Evolutionary conservation across 2,329 filamentous ascomycete genomes (phyloP).

Genomic region (Mycosphaerelloides madeirae): DNA sequence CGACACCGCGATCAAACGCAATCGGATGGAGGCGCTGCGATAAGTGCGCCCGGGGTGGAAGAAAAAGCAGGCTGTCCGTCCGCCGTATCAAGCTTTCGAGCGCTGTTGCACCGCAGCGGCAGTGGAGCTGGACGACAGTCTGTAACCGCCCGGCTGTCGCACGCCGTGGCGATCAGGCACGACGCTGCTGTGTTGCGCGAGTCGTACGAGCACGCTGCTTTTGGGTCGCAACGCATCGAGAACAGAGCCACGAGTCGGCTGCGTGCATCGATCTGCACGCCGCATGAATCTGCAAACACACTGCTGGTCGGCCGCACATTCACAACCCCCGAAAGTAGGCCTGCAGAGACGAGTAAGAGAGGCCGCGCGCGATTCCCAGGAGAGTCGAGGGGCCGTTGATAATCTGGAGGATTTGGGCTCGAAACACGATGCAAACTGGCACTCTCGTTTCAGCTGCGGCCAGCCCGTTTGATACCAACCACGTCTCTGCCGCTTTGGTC

Average conservation of each 20-base stretch:
- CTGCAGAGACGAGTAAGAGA: slow-evolving; percentile 3
- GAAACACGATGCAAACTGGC: slow-evolving; percentile 10
- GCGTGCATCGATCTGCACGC: slow-evolving; percentile 8
- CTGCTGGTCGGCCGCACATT: neutral
- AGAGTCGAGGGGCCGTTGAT: no score
- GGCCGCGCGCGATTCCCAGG: no score
- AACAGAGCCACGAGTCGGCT: slow-evolving; percentile 6
- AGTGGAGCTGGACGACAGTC: slow-evolving; percentile 3
- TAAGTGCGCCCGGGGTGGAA: no score
- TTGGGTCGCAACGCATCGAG: no score
- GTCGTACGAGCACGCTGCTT: neutral
- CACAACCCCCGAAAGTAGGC: slow-evolving; percentile 1
- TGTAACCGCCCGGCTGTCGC: slow-evolving; percentile 5
- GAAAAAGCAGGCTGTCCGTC: no score
- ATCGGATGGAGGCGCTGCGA: no score
- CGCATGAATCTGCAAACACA: slow-evolving; percentile 12
- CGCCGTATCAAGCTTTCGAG: slow-evolving; percentile 5
- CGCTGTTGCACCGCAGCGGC: slow-evolving; percentile 3
- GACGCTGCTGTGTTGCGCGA: slow-evolving; percentile 1
- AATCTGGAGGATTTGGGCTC: neutral
- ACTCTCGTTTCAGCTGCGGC: slow-evolving; percentile 4
- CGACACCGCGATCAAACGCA: no score
- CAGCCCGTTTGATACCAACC: slow-evolving; percentile 5
- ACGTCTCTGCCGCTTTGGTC: neutral
- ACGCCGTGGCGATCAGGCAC: slow-evolving; percentile 7